Evolutionary conservation across 2,329 filamentous ascomycete genomes (phyloP), one percentile per base, ranked within the genome.

Genomic region (Claviceps digitariae): DNA sequence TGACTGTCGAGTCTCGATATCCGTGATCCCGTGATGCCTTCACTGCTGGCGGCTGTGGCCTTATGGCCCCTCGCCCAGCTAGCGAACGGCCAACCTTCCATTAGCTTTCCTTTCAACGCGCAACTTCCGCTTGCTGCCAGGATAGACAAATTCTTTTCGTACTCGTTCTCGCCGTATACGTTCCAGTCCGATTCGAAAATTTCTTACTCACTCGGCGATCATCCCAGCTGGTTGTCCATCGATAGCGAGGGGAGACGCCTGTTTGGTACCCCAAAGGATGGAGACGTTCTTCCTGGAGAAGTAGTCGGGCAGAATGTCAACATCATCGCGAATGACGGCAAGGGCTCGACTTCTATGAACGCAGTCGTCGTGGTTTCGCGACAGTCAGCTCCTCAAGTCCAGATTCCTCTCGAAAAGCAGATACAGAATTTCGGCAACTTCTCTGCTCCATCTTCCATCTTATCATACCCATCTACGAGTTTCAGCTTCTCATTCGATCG

Each of bases 101-200:
- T 74, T 48, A 70, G 73, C 48, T 91, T 90, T 60, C 89, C 89
- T 1, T 75, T 95, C 66, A 94, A 93, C 67, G 83, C 87, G 2
- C 90, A 95, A 66, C 77, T 94, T 1, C 89, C 89, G 34, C 84
- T 85, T 3, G 84, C 90, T 52, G 89, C 87, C 21, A 78, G 86
- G 58, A 73, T 86, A 55, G 78, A 77, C 43, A 64, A 83, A 60
- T 73, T 75, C 2, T 93, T 88, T 67, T 78, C 74, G 10, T 89
- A 90, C 62, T 73, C 78, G 31, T 86, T 95, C 61, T 84, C 86
- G 10, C 67, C 74, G 17, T 81, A 82, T 41, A 95, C 89, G 0
- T 95, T 95, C 67, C 73, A 74, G 15, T 84, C 85, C 17, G 67
- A 70, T 44, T 82, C 82, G 9, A 67, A 71, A 25, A 76, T 90